phyloP scores from a whole-genome alignment of 2,329 filamentous ascomycete species.

The Ophiostoma piceae region DNA sequence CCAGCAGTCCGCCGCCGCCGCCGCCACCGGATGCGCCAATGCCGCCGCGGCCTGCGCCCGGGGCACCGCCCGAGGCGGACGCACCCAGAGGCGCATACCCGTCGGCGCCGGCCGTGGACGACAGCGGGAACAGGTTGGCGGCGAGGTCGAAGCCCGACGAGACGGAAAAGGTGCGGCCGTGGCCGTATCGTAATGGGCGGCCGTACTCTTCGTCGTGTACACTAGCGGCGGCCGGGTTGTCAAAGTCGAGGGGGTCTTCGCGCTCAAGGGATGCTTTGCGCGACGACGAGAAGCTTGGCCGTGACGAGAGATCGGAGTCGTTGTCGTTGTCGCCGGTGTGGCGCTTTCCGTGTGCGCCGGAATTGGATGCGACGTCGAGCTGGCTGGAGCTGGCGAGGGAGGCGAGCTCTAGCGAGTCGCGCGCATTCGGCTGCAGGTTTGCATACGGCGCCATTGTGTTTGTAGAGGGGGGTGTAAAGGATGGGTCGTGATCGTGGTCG shows the following conservation, averaged over 20 bases:
- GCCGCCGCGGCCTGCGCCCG: slow-evolving; percentile 58
- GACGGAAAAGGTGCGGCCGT: slow-evolving; percentile 74
- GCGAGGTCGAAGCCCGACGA: slow-evolving; percentile 94
- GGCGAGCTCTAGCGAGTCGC: slow-evolving; percentile 94
- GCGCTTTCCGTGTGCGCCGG: slow-evolving; percentile 45
- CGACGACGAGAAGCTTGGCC: slow-evolving; percentile 87
- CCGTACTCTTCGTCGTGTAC: slow-evolving; percentile 35
- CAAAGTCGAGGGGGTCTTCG: slow-evolving; percentile 70
- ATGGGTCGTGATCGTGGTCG: not conserved
- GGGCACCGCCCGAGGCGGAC: slow-evolving; percentile 44
- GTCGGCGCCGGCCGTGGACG: slow-evolving; percentile 61
- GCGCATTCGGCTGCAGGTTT: slow-evolving; percentile 47
- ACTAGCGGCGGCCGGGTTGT: slow-evolving; percentile 47
- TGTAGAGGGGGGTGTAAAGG: not conserved
- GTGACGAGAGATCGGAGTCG: slow-evolving; percentile 56
- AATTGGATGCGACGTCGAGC: slow-evolving; percentile 51
- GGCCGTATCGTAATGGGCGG: slow-evolving; percentile 41
- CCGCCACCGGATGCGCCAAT: slow-evolving; percentile 45
- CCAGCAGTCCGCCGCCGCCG: slow-evolving; percentile 52
- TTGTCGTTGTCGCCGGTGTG: slow-evolving; percentile 48
- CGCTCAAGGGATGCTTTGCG: slow-evolving; percentile 82
- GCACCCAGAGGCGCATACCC: slow-evolving; percentile 82
- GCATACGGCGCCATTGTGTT: slow-evolving; percentile 41
- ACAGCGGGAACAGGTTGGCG: slow-evolving; percentile 86
- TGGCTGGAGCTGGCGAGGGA: slow-evolving; percentile 82